Evolutionary conservation across 352 stramenopile genomes (phyloP).

Genomic region (Pythium folliculosum): DNA sequence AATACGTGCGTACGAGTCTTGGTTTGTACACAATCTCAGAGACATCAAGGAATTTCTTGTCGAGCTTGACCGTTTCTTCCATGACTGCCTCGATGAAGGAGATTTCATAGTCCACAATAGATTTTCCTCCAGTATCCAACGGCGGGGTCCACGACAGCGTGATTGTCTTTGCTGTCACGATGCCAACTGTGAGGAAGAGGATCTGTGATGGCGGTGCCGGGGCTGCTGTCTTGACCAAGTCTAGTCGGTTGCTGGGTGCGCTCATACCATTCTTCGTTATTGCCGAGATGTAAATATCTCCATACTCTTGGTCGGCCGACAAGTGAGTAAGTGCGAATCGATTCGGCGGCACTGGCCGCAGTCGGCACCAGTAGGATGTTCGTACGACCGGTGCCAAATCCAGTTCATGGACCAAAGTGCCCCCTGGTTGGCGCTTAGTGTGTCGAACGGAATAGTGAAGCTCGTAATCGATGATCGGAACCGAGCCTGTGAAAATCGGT

Average conservation of each 20-base stretch:
- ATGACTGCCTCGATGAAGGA: slow-evolving; percentile 63
- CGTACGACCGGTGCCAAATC: slow-evolving; percentile 30
- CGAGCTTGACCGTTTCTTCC: slow-evolving; percentile 40
- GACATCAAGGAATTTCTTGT: slow-evolving; percentile 54
- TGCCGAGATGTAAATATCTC: slow-evolving; percentile 43
- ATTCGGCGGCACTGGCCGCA: slow-evolving; percentile 47
- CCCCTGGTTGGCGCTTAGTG: slow-evolving; percentile 16
- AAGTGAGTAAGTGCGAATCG: slow-evolving; percentile 43
- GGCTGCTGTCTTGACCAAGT: slow-evolving; percentile 34
- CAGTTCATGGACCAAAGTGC: background rate
- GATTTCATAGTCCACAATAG: slow-evolving; percentile 70
- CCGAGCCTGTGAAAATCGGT: slow-evolving; percentile 73
- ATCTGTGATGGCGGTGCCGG: slow-evolving; percentile 42
- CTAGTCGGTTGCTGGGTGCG: slow-evolving; percentile 44
- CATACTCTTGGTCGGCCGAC: slow-evolving; percentile 50
- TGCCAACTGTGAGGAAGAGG: slow-evolving; percentile 48
- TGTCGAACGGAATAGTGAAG: slow-evolving; percentile 41
- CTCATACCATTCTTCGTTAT: slow-evolving; percentile 66
- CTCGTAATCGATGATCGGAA: slow-evolving; percentile 69
- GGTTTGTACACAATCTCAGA: slow-evolving; percentile 61
- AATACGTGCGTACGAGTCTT: slow-evolving; percentile 53
- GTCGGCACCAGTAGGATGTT: slow-evolving; percentile 60
- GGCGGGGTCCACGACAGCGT: slow-evolving; percentile 63
- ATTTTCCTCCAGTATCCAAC: slow-evolving; percentile 54
- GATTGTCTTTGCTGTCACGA: slow-evolving; percentile 66